A percentile compares a stretch with the other conserved stretches of the same genome.
phyloP scores from a whole-genome alignment of 352 stramenopile genomes.

The Globisporangium cederbergense region DNA sequence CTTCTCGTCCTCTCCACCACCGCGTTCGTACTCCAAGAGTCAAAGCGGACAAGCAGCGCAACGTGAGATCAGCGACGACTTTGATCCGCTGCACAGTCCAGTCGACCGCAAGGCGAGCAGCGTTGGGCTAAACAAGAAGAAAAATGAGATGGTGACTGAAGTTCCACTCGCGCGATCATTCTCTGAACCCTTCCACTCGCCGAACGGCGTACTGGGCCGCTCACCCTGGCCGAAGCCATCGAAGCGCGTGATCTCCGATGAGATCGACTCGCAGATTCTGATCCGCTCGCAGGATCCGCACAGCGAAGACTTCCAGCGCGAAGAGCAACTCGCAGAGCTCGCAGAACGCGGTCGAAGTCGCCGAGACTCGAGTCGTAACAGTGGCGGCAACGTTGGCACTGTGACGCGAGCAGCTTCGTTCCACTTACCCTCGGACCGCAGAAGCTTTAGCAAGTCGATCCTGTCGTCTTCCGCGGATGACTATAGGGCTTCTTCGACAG shows the following conservation, averaged over 20 bases:
- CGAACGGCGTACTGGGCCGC: constrained; percentile 29
- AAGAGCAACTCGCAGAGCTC: constrained; percentile 5
- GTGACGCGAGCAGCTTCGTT: constrained; percentile 2
- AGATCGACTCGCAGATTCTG: constrained; percentile 39
- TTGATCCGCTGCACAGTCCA: constrained; percentile 10
- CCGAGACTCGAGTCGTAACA: constrained; percentile 21
- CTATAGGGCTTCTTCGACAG: background rate
- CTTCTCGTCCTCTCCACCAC: constrained; percentile 20
- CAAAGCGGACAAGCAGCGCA: constrained; percentile 17
- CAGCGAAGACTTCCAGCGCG: constrained; percentile 28
- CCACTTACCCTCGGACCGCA: background rate
- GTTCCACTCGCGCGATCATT: constrained; percentile 46
- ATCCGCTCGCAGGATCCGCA: constrained; percentile 49
- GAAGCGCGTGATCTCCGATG: constrained; percentile 24
- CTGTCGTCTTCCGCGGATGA: background rate
- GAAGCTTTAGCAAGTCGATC: background rate
- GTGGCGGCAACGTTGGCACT: background rate
- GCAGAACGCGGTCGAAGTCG: constrained; percentile 20
- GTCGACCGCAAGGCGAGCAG: constrained; percentile 8
- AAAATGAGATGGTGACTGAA: constrained; percentile 22
- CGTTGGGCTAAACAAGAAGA: constrained; percentile 14
- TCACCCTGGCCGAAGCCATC: constrained; percentile 27
- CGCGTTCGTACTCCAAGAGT: constrained; percentile 7
- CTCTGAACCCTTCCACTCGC: constrained; percentile 63
- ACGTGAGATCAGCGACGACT: constrained; percentile 10